Evolutionary conservation across 2,329 filamentous ascomycete species (phyloP), one percentile per base, ranked within the genome.

Genomic region (Fusarium sp.): DNA sequence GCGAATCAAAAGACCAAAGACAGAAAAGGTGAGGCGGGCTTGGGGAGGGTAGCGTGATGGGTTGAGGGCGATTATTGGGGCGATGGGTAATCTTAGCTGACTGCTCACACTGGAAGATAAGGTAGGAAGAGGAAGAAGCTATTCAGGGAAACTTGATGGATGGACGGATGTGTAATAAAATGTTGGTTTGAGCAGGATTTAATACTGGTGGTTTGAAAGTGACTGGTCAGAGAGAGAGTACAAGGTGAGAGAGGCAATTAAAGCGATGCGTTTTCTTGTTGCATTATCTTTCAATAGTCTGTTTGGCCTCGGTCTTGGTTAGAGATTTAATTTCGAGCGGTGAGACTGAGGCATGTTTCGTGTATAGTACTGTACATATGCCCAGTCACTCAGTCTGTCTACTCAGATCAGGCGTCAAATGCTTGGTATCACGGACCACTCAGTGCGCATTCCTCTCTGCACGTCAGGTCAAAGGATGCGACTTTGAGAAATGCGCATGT

Each of bases 61-160:
- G 42, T n/a, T 21, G 31, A 43, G 47, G 55, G 58, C 59, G 69
- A 69, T 71, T 52, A 71, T 71, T 71, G 69, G 69, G 68, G 68
- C 66, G 68, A 71, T 71, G 68, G 42, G 29, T 48, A 55, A 50
- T 54, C 35, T 65, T 58, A 66, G 50, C 27, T 39, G 37, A 43
- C 43, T 50, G 50, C 46, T 56, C 53, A 56, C 21, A 52, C 25
- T 56, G 29, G 18, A 35, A 20, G 25, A n/a, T 56, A 17, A 21
- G 42, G 45, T 31, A 15, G 15, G 15, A 36, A 39, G 53, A 63
- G 31, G 31, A 36, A 43, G 59, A 63, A 47, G 63, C 63, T 66
- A 66, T 66, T 66, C 62, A 42, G 23, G 58, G 63, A 50, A 33
- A 33, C 31, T 11, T 11, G 10, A 15, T 15, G 13, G 31, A 15